A percentile compares a stretch with the other conserved stretches of the same genome.
Conservation (phyloP, 2,329 filamentous ascomycete species). For the Fusarium duplospermum region DNA sequence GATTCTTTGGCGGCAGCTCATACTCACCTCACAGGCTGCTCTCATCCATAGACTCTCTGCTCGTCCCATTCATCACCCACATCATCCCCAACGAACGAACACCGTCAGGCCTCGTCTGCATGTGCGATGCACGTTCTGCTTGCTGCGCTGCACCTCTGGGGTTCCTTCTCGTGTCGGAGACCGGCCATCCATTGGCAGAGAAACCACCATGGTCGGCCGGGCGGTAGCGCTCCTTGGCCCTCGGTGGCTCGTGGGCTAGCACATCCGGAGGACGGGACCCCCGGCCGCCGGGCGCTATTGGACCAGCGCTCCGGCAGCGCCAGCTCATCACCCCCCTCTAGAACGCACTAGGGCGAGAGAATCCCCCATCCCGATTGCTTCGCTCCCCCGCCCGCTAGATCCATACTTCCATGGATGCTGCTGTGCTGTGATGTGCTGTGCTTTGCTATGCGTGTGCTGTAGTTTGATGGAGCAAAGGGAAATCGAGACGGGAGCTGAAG, state of each 20-base stretch:
- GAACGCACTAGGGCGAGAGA: constrained; percentile 20
- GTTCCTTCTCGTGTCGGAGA: constrained; percentile 21
- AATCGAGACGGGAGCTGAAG: neutral
- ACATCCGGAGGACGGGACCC: constrained; percentile 39
- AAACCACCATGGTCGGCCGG: constrained; percentile 21
- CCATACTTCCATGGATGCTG: neutral
- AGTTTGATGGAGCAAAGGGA: neutral
- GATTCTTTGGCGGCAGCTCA: neutral
- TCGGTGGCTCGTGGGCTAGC: constrained; percentile 25
- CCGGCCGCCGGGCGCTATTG: constrained; percentile 49
- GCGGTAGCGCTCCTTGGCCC: constrained; percentile 1
- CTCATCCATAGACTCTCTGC: neutral
- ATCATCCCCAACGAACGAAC: constrained; percentile 26
- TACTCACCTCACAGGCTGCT: neutral
- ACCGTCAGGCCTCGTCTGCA: constrained; percentile 35
- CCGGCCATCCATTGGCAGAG: constrained; percentile 36
- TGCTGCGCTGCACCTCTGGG: constrained; percentile 2
- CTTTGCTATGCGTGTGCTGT: neutral
- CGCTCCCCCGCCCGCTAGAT: neutral
- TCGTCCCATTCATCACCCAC: constrained; percentile 11
- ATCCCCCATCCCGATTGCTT: constrained; percentile 25
- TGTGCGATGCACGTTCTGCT: constrained; percentile 20
- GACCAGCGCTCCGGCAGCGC: constrained; percentile 52
- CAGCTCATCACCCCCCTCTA: constrained; percentile 51
- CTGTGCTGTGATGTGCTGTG: neutral